phyloP scores from a whole-genome alignment of 129 eudicot genomes.

The Oenanthe sinensis region DNA sequence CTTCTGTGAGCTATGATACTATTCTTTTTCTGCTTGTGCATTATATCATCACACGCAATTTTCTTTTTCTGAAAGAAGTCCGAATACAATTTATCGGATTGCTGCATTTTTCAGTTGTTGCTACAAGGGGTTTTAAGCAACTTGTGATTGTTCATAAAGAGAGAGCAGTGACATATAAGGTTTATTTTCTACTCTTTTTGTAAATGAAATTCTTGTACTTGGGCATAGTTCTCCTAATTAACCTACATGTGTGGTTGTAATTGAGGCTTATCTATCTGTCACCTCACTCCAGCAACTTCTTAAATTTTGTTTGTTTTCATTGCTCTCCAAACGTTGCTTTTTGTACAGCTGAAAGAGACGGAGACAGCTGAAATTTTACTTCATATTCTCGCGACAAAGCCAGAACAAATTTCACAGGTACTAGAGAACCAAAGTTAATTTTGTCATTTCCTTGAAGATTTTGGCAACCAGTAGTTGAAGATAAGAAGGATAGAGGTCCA shows the following conservation, averaged over 20 bases:
- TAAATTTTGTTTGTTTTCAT: not conserved
- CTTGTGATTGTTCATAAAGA: constrained; percentile 35
- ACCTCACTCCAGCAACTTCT: not conserved
- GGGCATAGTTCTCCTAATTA: not conserved
- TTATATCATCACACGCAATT: constrained; percentile 7
- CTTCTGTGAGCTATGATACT: constrained; percentile 10
- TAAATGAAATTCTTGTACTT: not conserved
- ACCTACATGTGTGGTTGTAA: not conserved
- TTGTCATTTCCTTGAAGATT: not conserved
- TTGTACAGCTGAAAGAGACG: not conserved
- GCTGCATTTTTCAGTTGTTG: constrained; percentile 34
- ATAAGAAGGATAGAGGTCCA: not conserved
- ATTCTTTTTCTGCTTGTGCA: constrained; percentile 5
- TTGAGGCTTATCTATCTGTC: constrained; percentile 2
- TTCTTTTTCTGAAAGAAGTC: constrained; percentile 36
- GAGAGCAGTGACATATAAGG: constrained; percentile 19
- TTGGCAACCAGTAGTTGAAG: not conserved
- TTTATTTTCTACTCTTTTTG: not conserved
- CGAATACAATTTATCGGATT: constrained; percentile 39
- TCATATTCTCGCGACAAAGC: not conserved
- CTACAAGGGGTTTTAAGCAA: constrained; percentile 20
- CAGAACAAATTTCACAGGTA: not conserved
- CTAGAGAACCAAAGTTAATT: not conserved
- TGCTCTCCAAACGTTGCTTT: not conserved
- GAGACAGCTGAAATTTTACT: not conserved